Percentiles rank a stretch among this genome's conserved stretches.
Conservation (phyloP, 768 basidiomycete genomes). For the Daedaleopsis sinensis region DNA sequence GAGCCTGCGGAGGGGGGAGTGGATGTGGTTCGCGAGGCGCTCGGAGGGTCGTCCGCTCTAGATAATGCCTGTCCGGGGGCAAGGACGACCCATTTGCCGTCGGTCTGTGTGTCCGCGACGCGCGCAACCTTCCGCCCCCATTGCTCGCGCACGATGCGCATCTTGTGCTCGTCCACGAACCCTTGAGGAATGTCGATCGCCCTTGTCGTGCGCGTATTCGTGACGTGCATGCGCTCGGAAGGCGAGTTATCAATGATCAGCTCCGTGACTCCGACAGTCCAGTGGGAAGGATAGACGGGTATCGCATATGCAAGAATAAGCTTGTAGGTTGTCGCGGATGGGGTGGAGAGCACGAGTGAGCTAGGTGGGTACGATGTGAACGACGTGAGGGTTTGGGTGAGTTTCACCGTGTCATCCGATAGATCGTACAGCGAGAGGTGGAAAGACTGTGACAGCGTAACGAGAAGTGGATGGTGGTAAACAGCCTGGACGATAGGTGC, state of each 20-base stretch:
- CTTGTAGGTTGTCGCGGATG: conserved; percentile 62
- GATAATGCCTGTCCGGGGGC: conserved; percentile 51
- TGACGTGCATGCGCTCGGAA: conserved; percentile 47
- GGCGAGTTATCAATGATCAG: conserved; percentile 55
- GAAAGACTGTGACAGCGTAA: conserved; percentile 70
- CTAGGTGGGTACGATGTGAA: conserved; percentile 81
- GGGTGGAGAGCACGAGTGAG: conserved; percentile 75
- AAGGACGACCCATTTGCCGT: conserved; percentile 84
- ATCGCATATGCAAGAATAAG: conserved; percentile 74
- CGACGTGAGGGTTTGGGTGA: conserved; percentile 70
- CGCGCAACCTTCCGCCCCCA: conserved; percentile 74
- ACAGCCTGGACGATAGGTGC: conserved; percentile 63
- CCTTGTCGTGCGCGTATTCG: conserved; percentile 63
- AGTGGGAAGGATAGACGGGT: conserved; percentile 81
- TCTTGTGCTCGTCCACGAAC: conserved; percentile 69
- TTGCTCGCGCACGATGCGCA: conserved; percentile 68
- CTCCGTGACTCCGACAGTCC: conserved; percentile 79
- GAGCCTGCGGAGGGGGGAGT: neutral
- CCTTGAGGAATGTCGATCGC: conserved; percentile 73
- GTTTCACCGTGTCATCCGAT: conserved; percentile 50
- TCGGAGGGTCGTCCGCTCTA: conserved; percentile 20
- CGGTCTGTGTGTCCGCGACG: conserved; percentile 78
- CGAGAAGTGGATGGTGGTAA: conserved; percentile 78
- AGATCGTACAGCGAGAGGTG: conserved; percentile 75
- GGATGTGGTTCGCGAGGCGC: neutral